Evolutionary conservation across 192 early-diverging fungal genomes (phyloP), one percentile per base, ranked within the genome.

Genomic region (Haplosporangium gracile): DNA sequence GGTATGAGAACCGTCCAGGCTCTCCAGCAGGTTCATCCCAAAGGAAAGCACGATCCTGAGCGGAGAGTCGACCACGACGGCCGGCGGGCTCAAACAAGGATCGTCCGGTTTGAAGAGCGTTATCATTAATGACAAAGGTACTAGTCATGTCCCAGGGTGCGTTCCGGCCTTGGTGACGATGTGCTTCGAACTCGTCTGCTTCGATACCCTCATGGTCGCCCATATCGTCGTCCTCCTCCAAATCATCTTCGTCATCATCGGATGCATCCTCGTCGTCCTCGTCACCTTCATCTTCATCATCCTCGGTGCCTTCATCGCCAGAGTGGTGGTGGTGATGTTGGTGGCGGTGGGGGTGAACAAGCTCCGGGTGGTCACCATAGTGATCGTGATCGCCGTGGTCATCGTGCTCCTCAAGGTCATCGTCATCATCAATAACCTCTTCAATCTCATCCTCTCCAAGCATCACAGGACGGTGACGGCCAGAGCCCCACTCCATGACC

Each of bases 191-290:
- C 39, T 42, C 85, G 47, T 89, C 79, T 55, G 77, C 85, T 20
- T 80, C 72, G 63, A 77, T 77, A n/a, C 40, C 80, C 40, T 43
- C 68, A 74, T 29, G 74, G 8, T 85, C 86, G 51, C 76, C 88
- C 15, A 90, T 89, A 42, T 91, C 91, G 9, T 89, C 86, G 53
- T 84, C 88, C 5, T 90, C 88, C 53, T 81, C 79, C n/a, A 82
- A 73, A 42, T 92, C 92, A 43, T 86, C 90, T 9, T 82, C 83
- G 24, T 85, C 81, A 2, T 91, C 89, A 29, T 87, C 91, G 29
- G 79, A 80, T 10, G 60, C 90, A 22, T 90, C 77, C 55, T 93
- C 94, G 60, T 91, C 91, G 42, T 91, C 93, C 13, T 93, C 94
- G 1, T 90, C 90, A 9, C 90, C 90, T 1, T 90, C 92, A 4